These are phyloP conservation scores for Trichoderma sp. DNA, from an alignment of 2,329 filamentous ascomycete species.

Conservation along the genomic window DNA sequence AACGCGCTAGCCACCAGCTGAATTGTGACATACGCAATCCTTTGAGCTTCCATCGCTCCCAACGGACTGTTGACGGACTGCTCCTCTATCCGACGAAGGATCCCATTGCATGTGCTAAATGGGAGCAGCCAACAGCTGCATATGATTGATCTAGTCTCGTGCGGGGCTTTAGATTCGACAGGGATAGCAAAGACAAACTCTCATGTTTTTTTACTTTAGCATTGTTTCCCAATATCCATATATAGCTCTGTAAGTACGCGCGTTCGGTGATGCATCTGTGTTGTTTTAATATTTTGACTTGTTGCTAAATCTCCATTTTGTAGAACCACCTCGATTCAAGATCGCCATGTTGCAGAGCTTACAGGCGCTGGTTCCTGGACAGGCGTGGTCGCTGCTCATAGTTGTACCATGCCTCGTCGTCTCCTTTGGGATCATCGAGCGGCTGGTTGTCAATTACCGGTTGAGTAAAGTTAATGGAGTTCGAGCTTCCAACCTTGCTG, in stretches of 20 bases:
- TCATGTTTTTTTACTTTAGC: not conserved
- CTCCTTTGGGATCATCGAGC: not conserved
- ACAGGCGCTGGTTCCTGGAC: not conserved
- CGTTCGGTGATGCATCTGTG: not conserved
- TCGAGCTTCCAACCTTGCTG: conserved; percentile 3
- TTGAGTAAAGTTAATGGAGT: conserved; percentile 9
- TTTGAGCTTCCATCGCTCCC: not conserved
- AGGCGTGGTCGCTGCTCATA: not conserved
- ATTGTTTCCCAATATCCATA: not conserved
- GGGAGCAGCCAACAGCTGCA: not conserved
- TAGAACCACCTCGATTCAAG: not conserved
- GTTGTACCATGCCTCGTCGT: not conserved
- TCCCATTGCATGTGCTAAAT: not conserved
- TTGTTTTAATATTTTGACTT: not conserved
- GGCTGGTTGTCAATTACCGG: not conserved
- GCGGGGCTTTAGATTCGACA: not conserved
- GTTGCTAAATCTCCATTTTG: not conserved
- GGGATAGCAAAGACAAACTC: not conserved
- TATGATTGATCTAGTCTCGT: not conserved
- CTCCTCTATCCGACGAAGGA: not conserved
- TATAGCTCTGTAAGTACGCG: not conserved
- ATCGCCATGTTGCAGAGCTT: not conserved
- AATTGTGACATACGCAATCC: not conserved
- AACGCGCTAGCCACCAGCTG: not conserved
- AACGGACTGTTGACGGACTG: not conserved